Conservation (phyloP, 768 basidiomycete genomes). For the Leccinum incarnatum region DNA sequence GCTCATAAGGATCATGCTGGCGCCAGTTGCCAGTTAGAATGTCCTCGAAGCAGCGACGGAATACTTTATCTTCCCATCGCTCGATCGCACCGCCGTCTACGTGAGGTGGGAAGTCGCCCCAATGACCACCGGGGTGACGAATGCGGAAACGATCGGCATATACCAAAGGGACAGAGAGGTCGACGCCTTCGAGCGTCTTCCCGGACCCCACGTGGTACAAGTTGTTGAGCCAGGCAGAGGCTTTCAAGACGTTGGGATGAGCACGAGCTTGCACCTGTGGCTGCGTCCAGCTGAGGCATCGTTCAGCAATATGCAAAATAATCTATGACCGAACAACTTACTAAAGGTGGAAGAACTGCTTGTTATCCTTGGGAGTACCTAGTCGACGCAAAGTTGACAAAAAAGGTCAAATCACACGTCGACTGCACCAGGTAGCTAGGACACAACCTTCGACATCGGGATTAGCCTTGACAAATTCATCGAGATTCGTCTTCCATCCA, state of each 20-base stretch:
- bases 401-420: not conserved
- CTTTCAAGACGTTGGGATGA: slow-evolving; percentile 61
- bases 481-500: slow-evolving; percentile 55
- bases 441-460: slow-evolving; percentile 50
- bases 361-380: slow-evolving; percentile 57
- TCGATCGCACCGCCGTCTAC: slow-evolving; percentile 66
- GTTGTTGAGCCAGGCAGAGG: slow-evolving; percentile 58
- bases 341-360: slow-evolving; percentile 76
- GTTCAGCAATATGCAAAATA: not conserved
- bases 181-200: slow-evolving; percentile 47
- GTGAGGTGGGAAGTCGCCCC: slow-evolving; percentile 54
- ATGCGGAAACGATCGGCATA: slow-evolving; percentile 79
- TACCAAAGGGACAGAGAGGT: slow-evolving; percentile 57
- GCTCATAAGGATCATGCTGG: slow-evolving; percentile 63
- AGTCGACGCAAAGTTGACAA: not conserved
- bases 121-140: slow-evolving; percentile 59
- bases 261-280: slow-evolving; percentile 67
- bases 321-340: slow-evolving; percentile 29
- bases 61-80: slow-evolving; percentile 64
- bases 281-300: slow-evolving; percentile 40
- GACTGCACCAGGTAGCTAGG: not conserved
- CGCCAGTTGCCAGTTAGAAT: slow-evolving; percentile 64
- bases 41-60: slow-evolving; percentile 57
- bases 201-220: slow-evolving; percentile 50
- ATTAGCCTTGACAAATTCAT: slow-evolving; percentile 56